Evolutionary conservation across 805 yeast genomes (phyloP), one percentile per base, ranked within the genome.

Genomic region (Ogataea paraovalis): DNA sequence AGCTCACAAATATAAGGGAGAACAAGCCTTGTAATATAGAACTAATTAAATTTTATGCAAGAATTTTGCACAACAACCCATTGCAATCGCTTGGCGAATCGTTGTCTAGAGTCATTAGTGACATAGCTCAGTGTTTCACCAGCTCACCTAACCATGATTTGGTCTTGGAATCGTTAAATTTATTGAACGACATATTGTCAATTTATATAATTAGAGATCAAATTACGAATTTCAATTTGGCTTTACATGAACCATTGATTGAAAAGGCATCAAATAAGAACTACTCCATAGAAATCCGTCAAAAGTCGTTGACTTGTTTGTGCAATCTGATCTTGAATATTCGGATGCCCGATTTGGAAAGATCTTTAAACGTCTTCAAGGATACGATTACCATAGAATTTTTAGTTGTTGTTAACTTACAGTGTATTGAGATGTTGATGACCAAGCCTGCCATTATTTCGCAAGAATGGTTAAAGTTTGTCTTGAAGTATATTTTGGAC

Each of bases 41-140:
- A 18, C 49, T 66, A 21, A 49, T 70, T 41, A 69, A 57, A 45
- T 69, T 73, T 43, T 72, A 71, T 46, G 58, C 68, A 2, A 55
- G 67, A 1, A 48, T 71, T 1, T 48, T 73, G n/a, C 43, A 51
- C 5, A 59, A 60, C 10, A 70, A 68, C 47, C 52, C 64, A 3
- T 44, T 72, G 30, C 45, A 57, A 21, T 59, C 51, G 37, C 62
- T 72, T 45, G 73, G 67, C 1, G 30, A 55, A 19, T 64, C 65
- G 33, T 50, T 66, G 13, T n/a, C 36, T 2, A 44, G 34, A 14
- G 44, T 66, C 3, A 21, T 64, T 7, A 46, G 48, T 2, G 59
- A 56, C 39, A 44, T 65, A 5, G 43, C 52, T 4, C 39, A 27
- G 4, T 55, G 64, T n/a, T 45, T 61, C 2, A 43, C 52, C 8